Evolutionary conservation across 768 basidiomycete genomes (phyloP), one percentile per base, ranked within the genome.

Genomic region (Gelatoporia subvermispora): DNA sequence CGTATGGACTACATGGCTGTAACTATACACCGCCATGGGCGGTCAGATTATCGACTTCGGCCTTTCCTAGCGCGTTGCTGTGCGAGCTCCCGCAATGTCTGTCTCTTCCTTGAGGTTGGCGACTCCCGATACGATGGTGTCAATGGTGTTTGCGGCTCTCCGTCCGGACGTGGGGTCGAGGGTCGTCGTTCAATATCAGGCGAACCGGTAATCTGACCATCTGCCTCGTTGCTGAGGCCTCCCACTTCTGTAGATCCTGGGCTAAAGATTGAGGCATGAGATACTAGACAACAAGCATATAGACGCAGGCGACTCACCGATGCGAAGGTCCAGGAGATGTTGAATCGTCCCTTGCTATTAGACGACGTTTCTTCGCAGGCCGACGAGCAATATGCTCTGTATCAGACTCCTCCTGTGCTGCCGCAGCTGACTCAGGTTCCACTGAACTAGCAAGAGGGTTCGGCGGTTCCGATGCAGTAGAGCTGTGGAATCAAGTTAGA

Each of bases 51-150:
- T n/a, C 35, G 16, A 13, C 51, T 44, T 1, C 37, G 52, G 42
- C 50, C 62, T 42, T 58, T 54, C 31, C 36, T 41, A 38, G 43
- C 52, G 51, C 50, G 52, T 42, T 34, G 63, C 52, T 61, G 62
- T 8, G 64, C 70, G 18, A 73, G 55, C 24, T 65, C 51, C 45
- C 66, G 62, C 53, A 71, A 35, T 24, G 53, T 57, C 51, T 61
- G 68, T 34, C 68, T 55, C 53, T 71, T 74, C 41, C 62, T 66
- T 23, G 58, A 59, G 5, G 45, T 48, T 4, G 70, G 68, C 11
- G 68, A 69, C 22, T 63, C 39, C 1, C 61, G 53, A 51, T 66
- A 71, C 2, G 56, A 54, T 16, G 47, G 51, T 13, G 39, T 20
- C 23, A 38, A 25, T 13, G 25, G 23, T 18, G 8, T 17, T 7